Base-by-base conservation (phyloP, 352 stramenopile genomes). In the Pythium aristosporum region DNA sequence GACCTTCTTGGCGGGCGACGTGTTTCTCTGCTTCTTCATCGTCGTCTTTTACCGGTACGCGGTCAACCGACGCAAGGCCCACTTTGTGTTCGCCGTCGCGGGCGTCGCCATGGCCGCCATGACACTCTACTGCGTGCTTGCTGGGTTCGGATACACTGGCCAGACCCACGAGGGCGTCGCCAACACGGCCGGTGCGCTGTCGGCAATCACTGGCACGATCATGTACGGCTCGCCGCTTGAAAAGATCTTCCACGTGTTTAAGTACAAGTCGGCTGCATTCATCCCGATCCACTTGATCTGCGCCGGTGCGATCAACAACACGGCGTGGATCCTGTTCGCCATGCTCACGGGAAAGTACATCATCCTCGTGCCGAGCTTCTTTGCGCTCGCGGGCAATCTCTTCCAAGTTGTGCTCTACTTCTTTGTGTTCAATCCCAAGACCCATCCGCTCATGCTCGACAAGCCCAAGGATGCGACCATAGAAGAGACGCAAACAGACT, bases 191-290 rank as follows among this genome's bases (percentile, higher is more conserved):
- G 15, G 39, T 46, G 9, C 68, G 77, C 70, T 49, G 48, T 85
- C 39, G 65, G 64, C 6, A 77, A 84, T 76, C 10, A 71, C 82
- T 7, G 73, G 68, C 28, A 43, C 83, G 41, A 65, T 85, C 58
- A 69, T 83, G 23, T 83, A 79, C 63, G 73, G 57, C 28, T 85
- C 74, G 36, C 78, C 78, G 13, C 83, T 87, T 43, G 71, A 80
- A 28, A 87, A 79, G 51, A 71, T 84, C 51, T 57, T 65, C 32
- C 68, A 79, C 36, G 77, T 87, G 16, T 32, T 84, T 54, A 74
- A 69, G 63, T 71, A 73, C 70, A 76, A 76, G 36, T 79, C 73
- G 10, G 74, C 72, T 0, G 68, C 75, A 9, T 46, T 46, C 18
- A 32, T 75, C 75, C 73, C 77, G 8, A 79, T 82, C 46, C 62